Base-by-base conservation (phyloP, 148 eudicot genomes). In the Vaccinium macrocarpon region DNA sequence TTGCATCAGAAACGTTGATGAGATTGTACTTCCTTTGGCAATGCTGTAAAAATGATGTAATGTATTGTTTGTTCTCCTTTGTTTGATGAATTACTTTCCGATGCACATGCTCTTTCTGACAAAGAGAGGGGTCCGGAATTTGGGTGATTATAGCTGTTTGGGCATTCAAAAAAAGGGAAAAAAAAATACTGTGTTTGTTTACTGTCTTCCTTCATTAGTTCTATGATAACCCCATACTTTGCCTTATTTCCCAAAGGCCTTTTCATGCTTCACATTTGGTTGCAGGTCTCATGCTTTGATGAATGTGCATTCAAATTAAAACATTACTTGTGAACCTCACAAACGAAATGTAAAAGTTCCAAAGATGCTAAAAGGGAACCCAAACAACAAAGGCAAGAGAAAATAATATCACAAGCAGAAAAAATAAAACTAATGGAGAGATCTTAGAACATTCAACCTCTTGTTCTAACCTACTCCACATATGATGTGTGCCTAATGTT, bases 31-130 rank as follows among this genome's bases (percentile, higher is more conserved):
- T 78, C 57, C 53, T 49, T 42, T 78, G 53, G 15, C 11, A 57
- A 32, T 78, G 46, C 12, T 56, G 84, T 74, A 21, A 73, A 57
- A 84, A 78, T 52, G 82, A 51, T 79, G 64, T 19, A n/a, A 32
- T 35, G 53, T 14, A 79, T 35, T 35, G 38, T 35, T 35, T 35
- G 38, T 35, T 35, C 38, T 35, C 38, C 38, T 35, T 3, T 35
- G 3, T 35, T 35, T 35, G 38, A 35, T 35, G 38, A 35, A 35
- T 2, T 35, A 2, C 38, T 35, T 35, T 35, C 38, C 38, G 2
- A 35, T 35, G 38, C 38, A 35, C 2, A 35, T 35, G 38, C 2
- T 35, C 38, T 35, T 35, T 35, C 38, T 3, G 38, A 35, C 38
- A 2, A 35, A 35, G 38, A 32, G 35, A 35, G 38, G 38, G 38